Evolutionary conservation across 257 asterid genomes (phyloP).

Genomic region (Solanum chmielewskii): DNA sequence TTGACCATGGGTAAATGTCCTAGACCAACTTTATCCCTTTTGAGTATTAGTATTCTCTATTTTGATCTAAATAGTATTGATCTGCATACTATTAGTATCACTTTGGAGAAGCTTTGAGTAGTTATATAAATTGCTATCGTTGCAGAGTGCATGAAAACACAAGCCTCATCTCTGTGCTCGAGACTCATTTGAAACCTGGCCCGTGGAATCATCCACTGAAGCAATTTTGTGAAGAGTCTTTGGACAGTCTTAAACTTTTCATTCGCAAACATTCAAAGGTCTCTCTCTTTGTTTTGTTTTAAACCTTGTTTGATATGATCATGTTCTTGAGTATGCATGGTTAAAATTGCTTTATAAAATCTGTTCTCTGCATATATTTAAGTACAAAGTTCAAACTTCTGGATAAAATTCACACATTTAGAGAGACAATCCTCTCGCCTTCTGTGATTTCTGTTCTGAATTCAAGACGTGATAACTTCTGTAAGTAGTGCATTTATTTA

Average conservation of each 20-base stretch:
- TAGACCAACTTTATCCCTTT: background rate
- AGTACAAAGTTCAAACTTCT: background rate
- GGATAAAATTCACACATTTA: background rate
- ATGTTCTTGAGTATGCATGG: background rate
- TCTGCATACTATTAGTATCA: background rate
- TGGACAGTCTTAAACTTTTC: slow-evolving; percentile 67
- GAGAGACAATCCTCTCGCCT: background rate
- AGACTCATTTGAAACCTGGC: slow-evolving; percentile 61
- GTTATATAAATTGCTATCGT: background rate
- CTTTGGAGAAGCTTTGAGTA: background rate
- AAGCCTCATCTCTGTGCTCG: slow-evolving; percentile 41
- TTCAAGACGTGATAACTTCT: background rate
- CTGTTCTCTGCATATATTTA: background rate
- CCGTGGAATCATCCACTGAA: slow-evolving; percentile 74
- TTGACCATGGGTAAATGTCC: slow-evolving; percentile 68
- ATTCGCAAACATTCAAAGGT: slow-evolving; percentile 73
- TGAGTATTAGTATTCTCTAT: background rate
- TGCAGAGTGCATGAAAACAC: slow-evolving; percentile 63
- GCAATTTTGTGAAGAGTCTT: slow-evolving; percentile 43
- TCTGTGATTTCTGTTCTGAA: background rate
- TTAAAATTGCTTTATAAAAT: background rate
- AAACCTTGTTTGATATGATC: background rate
- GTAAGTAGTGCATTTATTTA: background rate
- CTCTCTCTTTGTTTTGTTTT: background rate
- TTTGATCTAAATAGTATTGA: background rate